phyloP scores from a whole-genome alignment of 2,329 filamentous ascomycete genomes.

The Botrytis paeoniae region DNA sequence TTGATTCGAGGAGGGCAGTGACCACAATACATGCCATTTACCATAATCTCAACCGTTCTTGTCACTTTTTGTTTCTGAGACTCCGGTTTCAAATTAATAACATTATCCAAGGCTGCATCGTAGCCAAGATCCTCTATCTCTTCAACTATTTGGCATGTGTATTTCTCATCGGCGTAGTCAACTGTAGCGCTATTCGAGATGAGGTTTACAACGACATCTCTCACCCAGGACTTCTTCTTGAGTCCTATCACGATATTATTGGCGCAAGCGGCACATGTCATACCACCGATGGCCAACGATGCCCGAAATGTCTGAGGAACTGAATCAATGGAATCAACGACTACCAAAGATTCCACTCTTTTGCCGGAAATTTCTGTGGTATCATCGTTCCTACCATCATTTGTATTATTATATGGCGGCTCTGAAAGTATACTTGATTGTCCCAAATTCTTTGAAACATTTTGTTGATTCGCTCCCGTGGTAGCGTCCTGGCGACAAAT shows the following conservation, averaged over 20 bases:
- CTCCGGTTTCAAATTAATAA: conserved; percentile 30
- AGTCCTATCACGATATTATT: conserved; percentile 48
- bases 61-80: conserved; percentile 20
- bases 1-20: conserved; percentile 63
- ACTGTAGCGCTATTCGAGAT: conserved; percentile 52
- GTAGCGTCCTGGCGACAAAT: conserved; percentile 44
- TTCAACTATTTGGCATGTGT: conserved; percentile 45
- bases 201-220: conserved; percentile 49
- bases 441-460: conserved; percentile 16
- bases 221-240: conserved; percentile 47
- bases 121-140: conserved; percentile 63
- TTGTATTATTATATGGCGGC: not conserved
- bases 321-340: conserved; percentile 37
- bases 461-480: conserved; percentile 29
- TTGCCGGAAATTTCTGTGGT: not conserved
- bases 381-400: conserved; percentile 2
- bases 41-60: conserved; percentile 59
- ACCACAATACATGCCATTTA: conserved; percentile 73
- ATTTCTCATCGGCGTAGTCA: conserved; percentile 44
- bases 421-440: conserved; percentile 5
- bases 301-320: conserved; percentile 46
- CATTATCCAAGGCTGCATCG: conserved; percentile 58
- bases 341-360: conserved; percentile 32
- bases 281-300: conserved; percentile 51
- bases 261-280: conserved; percentile 56